phyloP scores from a whole-genome alignment of 495 filamentous ascomycete genomes.

The Cairneyella variabilis region DNA sequence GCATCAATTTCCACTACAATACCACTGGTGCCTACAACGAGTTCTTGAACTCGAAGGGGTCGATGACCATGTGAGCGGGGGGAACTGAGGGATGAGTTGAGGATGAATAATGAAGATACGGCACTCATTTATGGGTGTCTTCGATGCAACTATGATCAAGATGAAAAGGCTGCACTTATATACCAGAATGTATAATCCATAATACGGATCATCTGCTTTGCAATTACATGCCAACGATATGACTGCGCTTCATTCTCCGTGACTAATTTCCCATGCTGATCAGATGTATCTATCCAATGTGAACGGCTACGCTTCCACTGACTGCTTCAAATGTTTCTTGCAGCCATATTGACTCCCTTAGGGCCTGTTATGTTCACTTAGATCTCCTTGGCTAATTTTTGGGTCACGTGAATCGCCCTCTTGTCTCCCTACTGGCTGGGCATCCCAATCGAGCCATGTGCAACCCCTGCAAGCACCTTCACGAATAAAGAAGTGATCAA shows the following conservation, averaged over 20 bases:
- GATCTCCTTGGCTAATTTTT: neutral
- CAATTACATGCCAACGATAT: too few relatives aligned
- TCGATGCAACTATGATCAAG: too few relatives aligned
- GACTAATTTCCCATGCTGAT: too few relatives aligned
- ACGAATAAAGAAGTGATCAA: too few relatives aligned
- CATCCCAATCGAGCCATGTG: too few relatives aligned
- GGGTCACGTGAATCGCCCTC: too few relatives aligned
- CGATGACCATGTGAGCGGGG: slow-evolving; percentile 11
- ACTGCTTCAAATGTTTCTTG: neutral
- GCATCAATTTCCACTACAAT: slow-evolving; percentile 49
- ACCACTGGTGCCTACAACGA: slow-evolving; percentile 39
- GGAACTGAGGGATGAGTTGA: neutral
- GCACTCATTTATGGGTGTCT: neutral
- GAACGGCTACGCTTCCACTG: too few relatives aligned
- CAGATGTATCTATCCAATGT: too few relatives aligned
- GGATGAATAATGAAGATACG: neutral
- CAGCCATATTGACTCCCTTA: neutral
- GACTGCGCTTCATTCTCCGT: too few relatives aligned
- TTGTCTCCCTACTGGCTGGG: too few relatives aligned
- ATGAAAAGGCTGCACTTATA: neutral
- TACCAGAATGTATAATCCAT: neutral
- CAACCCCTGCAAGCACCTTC: too few relatives aligned
- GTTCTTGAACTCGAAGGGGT: slow-evolving; percentile 31
- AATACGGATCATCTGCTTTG: neutral
- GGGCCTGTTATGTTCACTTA: neutral